These are phyloP conservation scores for Apiospora rasikravindrae DNA, from an alignment of 2,329 filamentous ascomycete species.

Conservation along the genomic window DNA sequence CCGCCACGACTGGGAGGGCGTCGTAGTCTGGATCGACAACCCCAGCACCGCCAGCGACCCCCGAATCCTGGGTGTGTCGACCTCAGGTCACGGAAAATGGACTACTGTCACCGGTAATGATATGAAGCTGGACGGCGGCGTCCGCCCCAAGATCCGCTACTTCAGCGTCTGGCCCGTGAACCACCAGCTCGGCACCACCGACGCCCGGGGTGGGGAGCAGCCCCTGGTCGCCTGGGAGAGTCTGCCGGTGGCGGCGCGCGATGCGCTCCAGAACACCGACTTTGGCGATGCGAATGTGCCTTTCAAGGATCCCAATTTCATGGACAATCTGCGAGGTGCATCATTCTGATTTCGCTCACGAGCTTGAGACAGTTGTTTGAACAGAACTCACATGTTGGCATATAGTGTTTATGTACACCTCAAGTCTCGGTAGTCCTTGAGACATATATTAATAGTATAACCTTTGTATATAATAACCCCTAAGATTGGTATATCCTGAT, in stretches of 20 bases:
- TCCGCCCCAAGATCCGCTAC: slow-evolving; percentile 39
- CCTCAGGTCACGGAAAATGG: slow-evolving; percentile 41
- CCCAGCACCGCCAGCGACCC: slow-evolving; percentile 29
- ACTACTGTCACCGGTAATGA: slow-evolving; percentile 30
- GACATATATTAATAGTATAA: too few species aligned
- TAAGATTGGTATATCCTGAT: too few species aligned
- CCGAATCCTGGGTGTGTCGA: slow-evolving; percentile 38
- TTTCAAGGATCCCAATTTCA: slow-evolving; percentile 39
- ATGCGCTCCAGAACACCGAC: slow-evolving; percentile 42
- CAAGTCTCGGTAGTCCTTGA: not conserved
- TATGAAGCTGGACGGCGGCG: slow-evolving; percentile 34
- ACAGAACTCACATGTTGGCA: not conserved
- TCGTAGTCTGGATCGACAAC: slow-evolving; percentile 40
- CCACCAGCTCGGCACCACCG: slow-evolving; percentile 44
- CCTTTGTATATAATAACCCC: too few species aligned
- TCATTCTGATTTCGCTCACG: not conserved
- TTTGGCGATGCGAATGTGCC: slow-evolving; percentile 48
- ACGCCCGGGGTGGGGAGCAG: slow-evolving; percentile 42
- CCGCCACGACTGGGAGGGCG: slow-evolving; percentile 44
- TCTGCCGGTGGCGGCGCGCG: slow-evolving; percentile 39
- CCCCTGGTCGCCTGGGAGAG: slow-evolving; percentile 48
- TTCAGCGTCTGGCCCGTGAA: slow-evolving; percentile 38
- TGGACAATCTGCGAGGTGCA: slow-evolving; percentile 25
- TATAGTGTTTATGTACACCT: not conserved
- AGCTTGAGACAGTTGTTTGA: too few species aligned